Evolutionary conservation across 495 filamentous ascomycete genomes (phyloP), one percentile per base, ranked within the genome.

Genomic region (Trichoderma virens): DNA sequence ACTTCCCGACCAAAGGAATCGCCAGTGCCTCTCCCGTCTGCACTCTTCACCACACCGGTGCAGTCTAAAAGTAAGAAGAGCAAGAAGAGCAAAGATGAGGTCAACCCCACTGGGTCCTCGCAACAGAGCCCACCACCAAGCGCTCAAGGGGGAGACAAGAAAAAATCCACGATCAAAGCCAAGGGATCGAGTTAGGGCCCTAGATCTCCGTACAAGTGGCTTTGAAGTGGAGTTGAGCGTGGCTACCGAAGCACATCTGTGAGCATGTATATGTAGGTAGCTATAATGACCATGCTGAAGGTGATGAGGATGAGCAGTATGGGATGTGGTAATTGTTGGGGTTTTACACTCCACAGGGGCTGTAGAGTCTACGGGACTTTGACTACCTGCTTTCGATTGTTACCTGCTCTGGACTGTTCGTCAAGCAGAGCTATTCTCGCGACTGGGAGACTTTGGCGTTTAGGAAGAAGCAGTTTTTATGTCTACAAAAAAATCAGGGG

Each of bases 11-110:
- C 62, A 23, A 79, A 75, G 65, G 68, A 74, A 51, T 79, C 78
- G 27, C 78, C 78, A 0, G 63, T 80, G 7, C 66, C 71, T 1
- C 69, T 74, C 25, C 77, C 63, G 9, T 23, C 74, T 66, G 73
- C 73, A 45, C 65, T 8, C 25, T 13, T 56, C 16, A 25, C 51
- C 5, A 56, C 51, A 5, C 51, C 51, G 11, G 3, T 56, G 25
- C 51, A 56, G 51, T 56, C 51, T 14, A 56, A 41, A 23, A 41
- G 34, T 18, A 62, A 43, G 38, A 62, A 62, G 38, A 20, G 16
- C 61, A 62, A 62, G 61, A 47, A 45, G 61, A 43, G 27, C 35
- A 45, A 41, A 16, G 61, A 38, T 13, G 61, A 61, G 59, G 51
- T 30, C 18, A 56, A 27, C 9, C 23, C 27, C 23, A 56, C 51